Evolutionary conservation across 2,329 filamentous ascomycete species (phyloP).

Genomic region (Taxawa tesnikishii): DNA sequence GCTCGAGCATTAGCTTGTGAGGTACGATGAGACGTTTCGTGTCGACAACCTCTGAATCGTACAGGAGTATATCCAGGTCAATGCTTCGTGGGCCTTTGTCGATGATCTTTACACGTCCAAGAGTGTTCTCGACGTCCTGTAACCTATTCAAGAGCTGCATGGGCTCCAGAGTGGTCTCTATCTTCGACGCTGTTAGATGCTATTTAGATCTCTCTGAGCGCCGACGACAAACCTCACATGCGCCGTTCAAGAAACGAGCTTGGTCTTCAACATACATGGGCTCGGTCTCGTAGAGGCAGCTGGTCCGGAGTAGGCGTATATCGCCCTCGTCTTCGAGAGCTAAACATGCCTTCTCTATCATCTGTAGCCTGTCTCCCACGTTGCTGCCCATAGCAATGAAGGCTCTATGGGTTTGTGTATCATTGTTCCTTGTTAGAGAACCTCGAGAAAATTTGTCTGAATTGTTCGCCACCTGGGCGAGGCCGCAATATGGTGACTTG

Average conservation of each 20-base stretch:
- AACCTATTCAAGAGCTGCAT: slow-evolving; percentile 66
- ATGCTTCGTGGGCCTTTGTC: slow-evolving; percentile 94
- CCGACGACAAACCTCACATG: slow-evolving; percentile 60
- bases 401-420: slow-evolving; percentile 28
- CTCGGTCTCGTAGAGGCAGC: slow-evolving; percentile 83
- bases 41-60: slow-evolving; percentile 53
- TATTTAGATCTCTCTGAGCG: not conserved
- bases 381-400: slow-evolving; percentile 92
- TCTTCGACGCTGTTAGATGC: slow-evolving; percentile 34
- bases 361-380: slow-evolving; percentile 68
- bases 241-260: slow-evolving; percentile 79
- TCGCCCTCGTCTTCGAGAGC: slow-evolving; percentile 57
- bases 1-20: slow-evolving; percentile 72
- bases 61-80: slow-evolving; percentile 84
- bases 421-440: not conserved
- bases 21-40: slow-evolving; percentile 71
- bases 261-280: slow-evolving; percentile 96
- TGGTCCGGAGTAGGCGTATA: slow-evolving; percentile 68
- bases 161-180: slow-evolving; percentile 67
- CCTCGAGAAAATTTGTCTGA: not conserved
- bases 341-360: slow-evolving; percentile 73
- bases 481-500: too few species aligned
- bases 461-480: not conserved
- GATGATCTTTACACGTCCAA: slow-evolving; percentile 72
- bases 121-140: slow-evolving; percentile 67